A percentile compares a stretch with the other conserved stretches of the same genome.
Evolutionary conservation across 306 rosid species (phyloP).

Genomic region (Hippophae rhamnoides): DNA sequence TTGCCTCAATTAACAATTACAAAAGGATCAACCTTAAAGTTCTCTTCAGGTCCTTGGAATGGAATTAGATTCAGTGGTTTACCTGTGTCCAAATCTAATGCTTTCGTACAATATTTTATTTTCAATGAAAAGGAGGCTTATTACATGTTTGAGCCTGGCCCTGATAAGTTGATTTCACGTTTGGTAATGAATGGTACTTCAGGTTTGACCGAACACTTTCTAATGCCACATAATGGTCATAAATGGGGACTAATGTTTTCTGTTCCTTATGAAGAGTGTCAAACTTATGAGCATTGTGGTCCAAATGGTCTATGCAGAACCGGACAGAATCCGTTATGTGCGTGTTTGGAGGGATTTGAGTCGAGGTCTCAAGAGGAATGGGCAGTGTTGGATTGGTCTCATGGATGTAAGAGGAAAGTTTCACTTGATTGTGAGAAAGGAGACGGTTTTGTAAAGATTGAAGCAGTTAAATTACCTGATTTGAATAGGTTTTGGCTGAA

Average conservation of each 20-base stretch:
- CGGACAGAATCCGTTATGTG: constrained; percentile 8
- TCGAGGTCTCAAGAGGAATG: constrained; percentile 17
- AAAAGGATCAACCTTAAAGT: neutral
- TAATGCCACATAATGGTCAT: neutral
- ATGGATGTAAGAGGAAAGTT: constrained; percentile 24
- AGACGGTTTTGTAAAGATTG: constrained; percentile 24
- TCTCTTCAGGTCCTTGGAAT: constrained; percentile 14
- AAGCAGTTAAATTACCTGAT: constrained; percentile 27
- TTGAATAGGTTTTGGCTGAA: constrained; percentile 20
- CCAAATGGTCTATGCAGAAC: constrained; percentile 23
- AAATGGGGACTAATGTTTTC: constrained; percentile 5
- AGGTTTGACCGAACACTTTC: neutral
- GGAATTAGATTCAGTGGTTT: constrained; percentile 6
- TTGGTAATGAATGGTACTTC: neutral
- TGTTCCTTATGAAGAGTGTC: constrained; percentile 23
- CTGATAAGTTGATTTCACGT: neutral
- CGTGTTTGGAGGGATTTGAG: constrained; percentile 27
- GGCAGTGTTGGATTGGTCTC: constrained; percentile 13
- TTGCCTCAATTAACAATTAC: constrained; percentile 1
- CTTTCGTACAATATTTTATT: neutral
- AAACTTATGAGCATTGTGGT: constrained; percentile 26
- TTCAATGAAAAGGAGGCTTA: constrained; percentile 2
- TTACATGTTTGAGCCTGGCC: neutral
- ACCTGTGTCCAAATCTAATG: neutral
- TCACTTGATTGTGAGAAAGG: constrained; percentile 16